Base-by-base conservation (phyloP, 495 filamentous ascomycete species). In the Penicillium coprophilum region DNA sequence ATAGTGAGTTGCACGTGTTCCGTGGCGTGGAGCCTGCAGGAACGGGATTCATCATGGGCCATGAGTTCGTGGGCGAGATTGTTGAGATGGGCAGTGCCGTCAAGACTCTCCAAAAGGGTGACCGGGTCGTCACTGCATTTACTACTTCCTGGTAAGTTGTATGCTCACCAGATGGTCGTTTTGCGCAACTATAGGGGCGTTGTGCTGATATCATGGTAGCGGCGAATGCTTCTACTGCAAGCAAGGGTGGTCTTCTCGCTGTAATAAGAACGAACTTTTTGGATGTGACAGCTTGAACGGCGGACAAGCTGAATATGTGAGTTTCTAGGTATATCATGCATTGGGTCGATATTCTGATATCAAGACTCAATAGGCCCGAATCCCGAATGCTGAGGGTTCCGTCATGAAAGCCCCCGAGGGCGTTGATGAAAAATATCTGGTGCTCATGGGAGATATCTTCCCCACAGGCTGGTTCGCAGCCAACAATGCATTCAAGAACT, bases 401-500 rank as follows among this genome's bases (percentile, higher is more conserved):
- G 84, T 87, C 3, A 82, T 92, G 66, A 87, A 86, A 57, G 86
- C 91, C 1, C 90, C 93, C 0, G 67, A 83, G 30, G 87, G 81
- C 23, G 87, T 96, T 46, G 80, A 86, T 19, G 87, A 93, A 58
- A 84, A 89, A 55, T 84, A 82, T 27, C 76, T 96, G 46, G 85
- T 96, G n/a, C 80, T 97, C 20, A 78, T 79, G 63, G 78, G 72
- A 32, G 74, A 77, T 50, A 77, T 79, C 57, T 87, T 85, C 64
- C 87, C 89, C 2, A 97, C 91, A 1, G 94, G 93, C 11, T 97
- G 83, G 71, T 97, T 94, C 63, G 94, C 89, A 13, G 91, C 90
- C n/a, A 71, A 75, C 39, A 96, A 91, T 67, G 93, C 85, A 6
- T 91, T 97, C 73, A 83, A 80, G 34, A 74, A 83, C 51, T 77